Base-by-base conservation (phyloP, 768 basidiomycete genomes). In the Collybiopsis luxurians region DNA sequence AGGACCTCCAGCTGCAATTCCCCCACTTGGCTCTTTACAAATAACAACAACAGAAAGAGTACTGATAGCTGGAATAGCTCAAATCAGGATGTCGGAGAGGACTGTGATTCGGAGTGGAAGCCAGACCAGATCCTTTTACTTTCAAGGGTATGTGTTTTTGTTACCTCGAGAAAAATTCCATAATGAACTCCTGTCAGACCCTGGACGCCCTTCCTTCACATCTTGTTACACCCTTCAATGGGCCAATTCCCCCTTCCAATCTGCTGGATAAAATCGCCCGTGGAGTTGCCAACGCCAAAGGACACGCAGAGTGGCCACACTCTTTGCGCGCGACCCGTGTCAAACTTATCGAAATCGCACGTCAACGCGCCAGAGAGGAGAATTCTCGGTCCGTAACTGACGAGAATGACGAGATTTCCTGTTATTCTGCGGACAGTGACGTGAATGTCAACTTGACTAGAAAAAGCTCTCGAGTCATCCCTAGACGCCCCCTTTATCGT, bases 51-150 rank as follows among this genome's bases (percentile, higher is more conserved):
- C 72, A 74, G 90, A 61, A 87, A 85, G 69, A 90, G 89, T 69
- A 85, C 86, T 1, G 88, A 90, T 69, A 91, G 89, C 69, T 91
- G 90, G 90, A 89, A 86, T 69, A 89, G 87, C 64, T 92, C 90
- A 21, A 90, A 84, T 59, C 76, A 78, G 62, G 82, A 81, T 59
- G 75, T 77, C n/a, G 77, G 77, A 7, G 84, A 85, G 60, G 88
- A 88, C 42, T 73, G 80, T 27, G 83, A 84, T 54, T 82, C 73
- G 57, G 87, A 89, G 53, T 92, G 90, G 90, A 87, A 80, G 65
- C 79, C 80, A 43, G 90, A 92, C 51, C 86, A 92, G 60, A 73
- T 84, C 56, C 74, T 82, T 58, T 71, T 92, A 13, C 79, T 92
- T 44, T 73, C 81, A 57, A 78, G 89, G 69, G 90, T 90, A 62